phyloP scores from a whole-genome alignment of 2,329 filamentous ascomycete genomes.

The Hortaea werneckii region DNA sequence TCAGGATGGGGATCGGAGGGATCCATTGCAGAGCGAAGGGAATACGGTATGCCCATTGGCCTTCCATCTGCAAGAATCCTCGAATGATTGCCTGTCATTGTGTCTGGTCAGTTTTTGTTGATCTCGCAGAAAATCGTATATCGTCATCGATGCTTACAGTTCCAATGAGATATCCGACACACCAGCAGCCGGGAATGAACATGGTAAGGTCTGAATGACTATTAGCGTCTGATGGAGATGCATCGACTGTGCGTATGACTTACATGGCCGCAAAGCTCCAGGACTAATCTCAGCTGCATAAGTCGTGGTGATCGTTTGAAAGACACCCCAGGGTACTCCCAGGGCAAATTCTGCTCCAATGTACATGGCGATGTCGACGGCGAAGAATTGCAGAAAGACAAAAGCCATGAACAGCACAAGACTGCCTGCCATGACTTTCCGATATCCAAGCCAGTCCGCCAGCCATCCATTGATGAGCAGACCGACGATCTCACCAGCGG shows the following conservation, averaged over 20 bases:
- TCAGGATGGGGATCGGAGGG: slow-evolving; percentile 24
- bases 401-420: slow-evolving; percentile 39
- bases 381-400: slow-evolving; percentile 39
- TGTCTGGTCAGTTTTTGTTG: too few species aligned
- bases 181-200: too few species aligned
- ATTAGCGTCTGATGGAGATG: too few species aligned
- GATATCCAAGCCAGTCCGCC: slow-evolving; percentile 40
- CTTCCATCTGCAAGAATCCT: too few species aligned
- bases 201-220: too few species aligned
- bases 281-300: slow-evolving; percentile 59
- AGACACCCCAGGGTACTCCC: slow-evolving; percentile 25
- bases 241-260: too few species aligned
- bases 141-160: too few species aligned
- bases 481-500: not conserved
- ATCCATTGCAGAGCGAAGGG: slow-evolving; percentile 36
- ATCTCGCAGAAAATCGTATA: too few species aligned
- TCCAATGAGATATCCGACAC: too few species aligned
- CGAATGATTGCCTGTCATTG: too few species aligned
- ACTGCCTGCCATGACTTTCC: slow-evolving; percentile 45
- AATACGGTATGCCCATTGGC: slow-evolving; percentile 20
- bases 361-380: slow-evolving; percentile 22
- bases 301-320: slow-evolving; percentile 31
- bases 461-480: slow-evolving; percentile 56
- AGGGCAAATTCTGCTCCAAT: slow-evolving; percentile 26
- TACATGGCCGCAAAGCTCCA: slow-evolving; percentile 39